Evolutionary conservation across 345 rosid genomes (phyloP), one percentile per base, ranked within the genome.

Genomic region (Leavenworthia alabamica): DNA sequence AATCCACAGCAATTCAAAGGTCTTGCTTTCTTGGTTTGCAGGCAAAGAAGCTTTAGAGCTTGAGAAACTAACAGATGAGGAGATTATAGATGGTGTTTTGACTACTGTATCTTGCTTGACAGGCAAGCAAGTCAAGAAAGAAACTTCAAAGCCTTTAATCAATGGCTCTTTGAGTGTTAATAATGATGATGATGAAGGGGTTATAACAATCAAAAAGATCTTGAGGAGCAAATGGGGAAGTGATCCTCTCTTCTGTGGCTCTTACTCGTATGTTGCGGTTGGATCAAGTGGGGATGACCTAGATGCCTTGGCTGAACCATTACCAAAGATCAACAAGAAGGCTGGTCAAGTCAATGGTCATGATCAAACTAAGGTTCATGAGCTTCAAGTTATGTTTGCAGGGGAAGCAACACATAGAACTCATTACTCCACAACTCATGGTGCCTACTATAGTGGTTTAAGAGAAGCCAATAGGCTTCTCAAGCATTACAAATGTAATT

Each of bases 341-440:
- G 14, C 8, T 55, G 63, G 58, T 45, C 68, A 70, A 13, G 58
- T 61, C 22, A 54, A 56, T 62, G 60, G 47, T 48, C 42, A 47
- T 54, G 47, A 32, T 37, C 52, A 62, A 56, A 47, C 12, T 32
- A 66, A 52, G 58, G 72, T 59, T 43, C 29, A 12, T 26, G 72
- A 72, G 57, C 85, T 93, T 37, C 96, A 87, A 67, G 76, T 89
- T 35, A 78, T 93, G 68, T 93, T 93, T 81, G 99, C 99, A 51
- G 99, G 99, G 66, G 99, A 93, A 64, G 97, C 91, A 44, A 93
- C 99, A 13, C 97, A 93, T 60, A 82, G 96, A 78, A 89, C 89
- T 29, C 97, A 93, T 57, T 93, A 93, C 66, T 93, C 99, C 4
- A 89, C 99, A 3, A 89, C 99, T 37, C 99, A 93, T 54, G 99